Base-by-base conservation (phyloP, 805 yeast genomes). In the Metschnikowia lochheadii region DNA sequence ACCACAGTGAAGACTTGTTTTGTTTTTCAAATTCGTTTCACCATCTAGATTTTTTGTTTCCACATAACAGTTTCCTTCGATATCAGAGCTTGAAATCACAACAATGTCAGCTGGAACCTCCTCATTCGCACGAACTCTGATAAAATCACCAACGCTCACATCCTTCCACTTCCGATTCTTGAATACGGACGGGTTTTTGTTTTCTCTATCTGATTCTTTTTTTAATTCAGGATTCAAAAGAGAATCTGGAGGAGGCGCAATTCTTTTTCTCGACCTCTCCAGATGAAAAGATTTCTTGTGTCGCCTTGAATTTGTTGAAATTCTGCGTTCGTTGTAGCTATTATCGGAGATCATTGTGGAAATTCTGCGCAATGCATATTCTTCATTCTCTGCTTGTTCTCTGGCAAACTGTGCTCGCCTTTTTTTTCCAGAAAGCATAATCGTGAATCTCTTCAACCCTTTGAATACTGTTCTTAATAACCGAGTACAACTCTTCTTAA, bases 71-170 rank as follows among this genome's bases (percentile, higher is more conserved):
- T 82, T 83, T 55, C 87, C 94, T 5, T 77, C 76, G 59, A 83
- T 89, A 35, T 88, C 82, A 0, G 91, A 81, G 10, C 89, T 76
- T 21, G 87, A 66, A 18, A 87, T 75, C 17, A 84, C 70, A 42
- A 87, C 56, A 7, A 58, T 68, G 66, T 87, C 95, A 34, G 90
- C 92, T 1, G 95, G 95, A 15, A 87, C 77, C 61, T 84, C 87
- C 54, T 85, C 89, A 64, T 87, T 84, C 55, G 82, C 82, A 53
- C 81, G 75, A 18, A 87, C 75, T 55, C 88, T 75, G 36, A 87
- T 71, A 49, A 85, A 69, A 63, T 87, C 92, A 44, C 95, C 95
- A 23, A 55, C 67, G 61, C 46, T 63, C 29, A 58, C 45, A 46
- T 58, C 60, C 49, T 58, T 58, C 62, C 62, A 58, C 35, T 52